Base-by-base conservation (phyloP, 305 asterid genomes). In the Nicotiana rustica region DNA sequence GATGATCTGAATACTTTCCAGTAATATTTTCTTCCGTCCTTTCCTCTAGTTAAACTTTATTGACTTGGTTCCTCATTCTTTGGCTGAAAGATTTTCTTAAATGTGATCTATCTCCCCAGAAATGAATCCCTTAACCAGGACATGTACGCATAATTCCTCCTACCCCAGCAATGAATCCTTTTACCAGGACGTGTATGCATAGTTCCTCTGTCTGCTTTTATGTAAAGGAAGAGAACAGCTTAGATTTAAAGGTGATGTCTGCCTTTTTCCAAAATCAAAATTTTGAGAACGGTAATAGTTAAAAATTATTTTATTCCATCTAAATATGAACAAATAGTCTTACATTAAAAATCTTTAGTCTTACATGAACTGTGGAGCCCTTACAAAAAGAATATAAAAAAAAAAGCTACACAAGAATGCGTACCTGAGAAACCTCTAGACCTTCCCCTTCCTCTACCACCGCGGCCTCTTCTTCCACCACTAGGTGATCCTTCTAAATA, bases 401-500 rank as follows among this genome's bases (percentile, higher is more conserved):
- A 19, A 44, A 70, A 47, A 25, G 15, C 7, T 75, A 1, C 44
- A 75, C 57, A 4, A 47, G 17, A 21, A 18, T 62, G 31, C 73
- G 12, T 90, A 93, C 94, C 95, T 76, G 89, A 55, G 67, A 86
- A 84, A 47, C 87, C 93, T 86, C 97, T 90, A 78, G 92, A 85
- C 86, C 98, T 89, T 77, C 98, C 98, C 89, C 97, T 88, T 60
- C 96, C 97, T 84, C 97, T 87, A 80, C 96, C 95, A 83, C 89
- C 89, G 33, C 97, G 90, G 33, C 97, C 97, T 85, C 97, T 91
- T 81, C 98, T 93, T 82, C 92, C 88, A 70, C 86, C 89, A 64
- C 81, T 77, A 68, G 97, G 97, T 64, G 96, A 92, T 77, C 98
- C 93, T 83, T 93, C 98, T 95, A 47, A 47, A 68, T 33, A 82